phyloP scores from a whole-genome alignment of 2,329 filamentous ascomycete genomes.

The Fusarium chlamydosporum region DNA sequence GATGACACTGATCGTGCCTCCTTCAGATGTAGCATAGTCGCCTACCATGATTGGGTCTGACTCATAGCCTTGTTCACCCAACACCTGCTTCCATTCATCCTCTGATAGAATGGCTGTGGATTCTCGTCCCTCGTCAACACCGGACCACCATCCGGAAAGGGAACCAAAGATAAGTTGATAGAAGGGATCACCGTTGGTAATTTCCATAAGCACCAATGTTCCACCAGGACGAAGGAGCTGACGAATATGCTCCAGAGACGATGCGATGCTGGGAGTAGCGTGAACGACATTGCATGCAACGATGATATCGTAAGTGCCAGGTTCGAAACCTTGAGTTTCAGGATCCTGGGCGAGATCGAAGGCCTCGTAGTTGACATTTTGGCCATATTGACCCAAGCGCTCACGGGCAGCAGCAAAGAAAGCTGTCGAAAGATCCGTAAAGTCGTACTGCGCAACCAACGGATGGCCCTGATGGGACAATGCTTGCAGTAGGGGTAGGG shows the following conservation, averaged over 20 bases:
- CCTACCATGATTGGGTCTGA: slow-evolving; percentile 8
- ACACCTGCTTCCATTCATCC: neutral
- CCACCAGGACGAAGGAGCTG: slow-evolving; percentile 51
- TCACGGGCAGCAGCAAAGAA: slow-evolving; percentile 57
- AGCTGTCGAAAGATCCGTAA: slow-evolving; percentile 61
- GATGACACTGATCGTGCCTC: slow-evolving; percentile 9
- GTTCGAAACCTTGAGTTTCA: slow-evolving; percentile 54
- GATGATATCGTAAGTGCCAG: slow-evolving; percentile 54
- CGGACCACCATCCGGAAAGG: slow-evolving; percentile 58
- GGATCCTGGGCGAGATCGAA: slow-evolving; percentile 53
- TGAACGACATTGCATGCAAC: slow-evolving; percentile 54
- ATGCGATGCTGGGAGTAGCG: slow-evolving; percentile 47
- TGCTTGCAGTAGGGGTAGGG: slow-evolving; percentile 53
- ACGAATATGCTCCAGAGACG: slow-evolving; percentile 9
- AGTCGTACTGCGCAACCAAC: slow-evolving; percentile 54
- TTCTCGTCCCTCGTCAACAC: slow-evolving; percentile 44
- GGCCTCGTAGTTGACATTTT: slow-evolving; percentile 35
- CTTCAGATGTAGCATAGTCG: slow-evolving; percentile 3
- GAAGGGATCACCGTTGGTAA: slow-evolving; percentile 42
- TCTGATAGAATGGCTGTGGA: slow-evolving; percentile 10
- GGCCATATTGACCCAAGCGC: slow-evolving; percentile 45
- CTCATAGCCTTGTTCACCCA: slow-evolving; percentile 1
- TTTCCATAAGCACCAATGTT: slow-evolving; percentile 50
- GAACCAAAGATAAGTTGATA: slow-evolving; percentile 52
- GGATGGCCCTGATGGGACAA: slow-evolving; percentile 39